Conservation (phyloP, 768 basidiomycete genomes). For the Boletus sp. region DNA sequence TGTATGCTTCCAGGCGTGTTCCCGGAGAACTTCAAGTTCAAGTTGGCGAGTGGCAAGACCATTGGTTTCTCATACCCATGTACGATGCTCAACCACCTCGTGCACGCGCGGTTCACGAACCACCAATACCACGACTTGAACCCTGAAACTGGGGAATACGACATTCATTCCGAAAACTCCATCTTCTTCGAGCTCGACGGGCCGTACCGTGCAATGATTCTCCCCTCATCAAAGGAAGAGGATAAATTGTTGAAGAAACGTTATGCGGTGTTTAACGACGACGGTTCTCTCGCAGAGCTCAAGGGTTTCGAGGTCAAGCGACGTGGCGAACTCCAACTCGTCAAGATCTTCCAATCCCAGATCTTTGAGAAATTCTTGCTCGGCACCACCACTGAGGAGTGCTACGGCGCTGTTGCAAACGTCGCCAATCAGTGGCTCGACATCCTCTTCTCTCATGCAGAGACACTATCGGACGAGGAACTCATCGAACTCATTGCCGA, state of each 20-base stretch:
- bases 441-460: constrained; percentile 84
- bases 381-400: constrained; percentile 90
- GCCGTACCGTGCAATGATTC: constrained; percentile 98
- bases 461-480: constrained; percentile 86
- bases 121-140: constrained; percentile 96
- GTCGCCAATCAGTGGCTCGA: constrained; percentile 98
- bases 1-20: constrained; percentile 99
- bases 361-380: constrained; percentile 98
- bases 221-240: constrained; percentile 98
- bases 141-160: constrained; percentile 79
- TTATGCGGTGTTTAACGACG: constrained; percentile 98
- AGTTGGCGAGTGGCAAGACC: constrained; percentile 81
- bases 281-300: constrained; percentile 94
- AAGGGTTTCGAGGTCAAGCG: constrained; percentile 99
- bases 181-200: constrained; percentile 99
- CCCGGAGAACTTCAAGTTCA: constrained; percentile 97
- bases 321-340: constrained; percentile 93
- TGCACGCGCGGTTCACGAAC: constrained; percentile 93
- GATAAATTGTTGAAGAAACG: constrained; percentile 98
- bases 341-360: constrained; percentile 99
- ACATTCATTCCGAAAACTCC: constrained; percentile 90
- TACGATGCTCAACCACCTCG: constrained; percentile 99
- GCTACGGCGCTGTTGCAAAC: constrained; percentile 90
- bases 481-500: constrained; percentile 97
- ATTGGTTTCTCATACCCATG: constrained; percentile 94